Percentiles rank a stretch among this genome's conserved stretches.
Conservation (phyloP, 2,329 filamentous ascomycete species). For the Fusarium sp. region DNA sequence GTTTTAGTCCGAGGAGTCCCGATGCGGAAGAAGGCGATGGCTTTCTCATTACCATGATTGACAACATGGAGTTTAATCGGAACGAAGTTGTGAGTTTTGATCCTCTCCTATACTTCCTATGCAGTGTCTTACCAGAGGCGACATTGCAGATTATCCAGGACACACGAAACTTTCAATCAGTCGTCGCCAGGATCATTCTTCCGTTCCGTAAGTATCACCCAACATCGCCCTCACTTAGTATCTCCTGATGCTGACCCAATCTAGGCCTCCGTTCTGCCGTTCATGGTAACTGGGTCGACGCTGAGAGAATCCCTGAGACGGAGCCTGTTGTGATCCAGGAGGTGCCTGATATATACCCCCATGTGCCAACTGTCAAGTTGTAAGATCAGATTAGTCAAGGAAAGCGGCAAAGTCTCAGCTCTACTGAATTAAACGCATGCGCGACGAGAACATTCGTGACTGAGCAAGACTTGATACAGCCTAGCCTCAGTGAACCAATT, state of each 20-base stretch:
- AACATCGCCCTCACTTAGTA: too few relatives aligned
- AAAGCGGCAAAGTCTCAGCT: not conserved
- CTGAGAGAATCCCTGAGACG: conserved; percentile 3
- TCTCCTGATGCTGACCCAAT: not conserved
- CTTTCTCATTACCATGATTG: conserved; percentile 5
- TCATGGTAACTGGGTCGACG: conserved; percentile 2
- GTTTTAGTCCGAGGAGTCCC: conserved; percentile 1
- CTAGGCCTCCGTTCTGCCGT: not conserved
- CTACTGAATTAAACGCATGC: too few relatives aligned
- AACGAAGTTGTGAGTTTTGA: not conserved
- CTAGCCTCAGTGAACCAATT: too few relatives aligned
- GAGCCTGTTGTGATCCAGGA: not conserved
- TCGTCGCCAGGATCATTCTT: not conserved
- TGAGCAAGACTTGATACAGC: too few relatives aligned
- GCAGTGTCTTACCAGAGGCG: too few relatives aligned
- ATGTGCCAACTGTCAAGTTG: not conserved
- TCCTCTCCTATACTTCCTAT: not conserved
- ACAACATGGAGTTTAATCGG: not conserved
- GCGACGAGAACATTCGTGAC: too few relatives aligned
- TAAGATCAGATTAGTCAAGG: not conserved
- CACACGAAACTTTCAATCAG: not conserved
- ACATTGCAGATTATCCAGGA: conserved; percentile 1
- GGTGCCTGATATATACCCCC: not conserved
- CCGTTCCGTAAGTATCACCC: not conserved
- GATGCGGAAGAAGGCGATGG: not conserved